A percentile compares a stretch with the other conserved stretches of the same genome.
These are phyloP conservation scores for Candida gigantensis DNA, from an alignment of 1,139 yeast genomes.

Conservation along the genomic window DNA sequence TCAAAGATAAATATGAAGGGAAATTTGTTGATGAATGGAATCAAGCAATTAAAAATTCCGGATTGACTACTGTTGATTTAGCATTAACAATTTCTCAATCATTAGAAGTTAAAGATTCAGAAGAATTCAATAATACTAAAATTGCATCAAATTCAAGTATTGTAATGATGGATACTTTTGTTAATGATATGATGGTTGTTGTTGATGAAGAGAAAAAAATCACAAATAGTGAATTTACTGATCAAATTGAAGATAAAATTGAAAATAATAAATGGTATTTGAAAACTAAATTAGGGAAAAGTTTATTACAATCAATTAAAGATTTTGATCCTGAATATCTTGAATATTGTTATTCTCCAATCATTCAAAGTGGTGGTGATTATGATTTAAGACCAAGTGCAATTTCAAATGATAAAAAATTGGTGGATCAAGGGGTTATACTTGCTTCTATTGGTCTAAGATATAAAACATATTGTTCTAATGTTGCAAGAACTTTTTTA, in stretches of 20 bases:
- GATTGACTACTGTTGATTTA: constrained; percentile 55
- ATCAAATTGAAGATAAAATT: constrained; percentile 76
- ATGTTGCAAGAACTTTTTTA: constrained; percentile 82
- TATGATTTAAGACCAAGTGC: constrained; percentile 88
- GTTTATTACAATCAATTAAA: constrained; percentile 40
- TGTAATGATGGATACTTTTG: constrained; percentile 79
- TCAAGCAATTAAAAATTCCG: constrained; percentile 48
- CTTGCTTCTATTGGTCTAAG: constrained; percentile 83
- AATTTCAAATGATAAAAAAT: constrained; percentile 62
- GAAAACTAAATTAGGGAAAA: constrained; percentile 62
- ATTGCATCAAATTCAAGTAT: constrained; percentile 79
- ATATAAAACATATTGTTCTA: constrained; percentile 87
- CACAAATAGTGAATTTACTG: constrained; percentile 72
- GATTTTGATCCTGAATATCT: constrained; percentile 74
- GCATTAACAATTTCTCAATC: constrained; percentile 51
- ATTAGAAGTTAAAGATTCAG: constrained; percentile 78
- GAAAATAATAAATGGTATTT: constrained; percentile 74
- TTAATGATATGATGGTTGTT: constrained; percentile 84
- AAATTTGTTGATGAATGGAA: constrained; percentile 82
- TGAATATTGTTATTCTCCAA: constrained; percentile 96
- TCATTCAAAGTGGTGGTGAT: constrained; percentile 84
- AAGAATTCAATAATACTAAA: constrained; percentile 65
- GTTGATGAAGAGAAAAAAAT: constrained; percentile 85
- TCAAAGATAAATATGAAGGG: constrained; percentile 79
- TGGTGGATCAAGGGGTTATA: constrained; percentile 79